Evolutionary conservation across 441 rosid genomes (phyloP).

Genomic region (Erysimum cheiri): DNA sequence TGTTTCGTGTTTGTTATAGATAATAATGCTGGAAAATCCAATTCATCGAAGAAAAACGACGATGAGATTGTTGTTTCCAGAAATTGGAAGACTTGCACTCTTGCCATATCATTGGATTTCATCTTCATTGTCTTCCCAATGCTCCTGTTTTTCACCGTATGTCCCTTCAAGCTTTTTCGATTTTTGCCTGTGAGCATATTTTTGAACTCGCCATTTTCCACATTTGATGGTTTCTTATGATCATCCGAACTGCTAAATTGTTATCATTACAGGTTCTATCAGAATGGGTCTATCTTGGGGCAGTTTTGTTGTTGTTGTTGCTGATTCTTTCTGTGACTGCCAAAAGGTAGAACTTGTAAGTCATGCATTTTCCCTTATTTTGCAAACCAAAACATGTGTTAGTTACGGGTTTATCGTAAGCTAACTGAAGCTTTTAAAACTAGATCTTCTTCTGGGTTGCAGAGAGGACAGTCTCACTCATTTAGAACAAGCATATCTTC

Average conservation of each 20-base stretch:
- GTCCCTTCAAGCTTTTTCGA: constrained; percentile 31
- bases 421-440: constrained; percentile 1
- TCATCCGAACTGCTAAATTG: not conserved
- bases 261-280: constrained; percentile 62
- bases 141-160: constrained; percentile 76
- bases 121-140: constrained; percentile 64
- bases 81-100: constrained; percentile 53
- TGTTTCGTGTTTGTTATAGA: constrained; percentile 44
- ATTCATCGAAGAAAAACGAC: constrained; percentile 52
- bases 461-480: constrained; percentile 49
- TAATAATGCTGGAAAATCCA: constrained; percentile 26
- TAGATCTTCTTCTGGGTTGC: constrained; percentile 47
- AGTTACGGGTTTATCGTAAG: not conserved
- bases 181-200: not conserved
- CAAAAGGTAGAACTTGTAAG: constrained; percentile 81
- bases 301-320: constrained; percentile 49
- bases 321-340: constrained; percentile 50
- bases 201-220: not conserved
- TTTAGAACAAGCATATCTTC: constrained; percentile 65
- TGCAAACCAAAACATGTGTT: not conserved
- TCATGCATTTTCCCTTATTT: constrained; percentile 19
- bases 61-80: constrained; percentile 49
- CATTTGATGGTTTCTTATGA: constrained; percentile 9
- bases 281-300: constrained; percentile 60
- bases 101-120: constrained; percentile 61